A percentile compares a stretch with the other conserved stretches of the same genome.
phyloP scores from a whole-genome alignment of 202 grass and related monocot species.

The Cymbopogon flexuosus region DNA sequence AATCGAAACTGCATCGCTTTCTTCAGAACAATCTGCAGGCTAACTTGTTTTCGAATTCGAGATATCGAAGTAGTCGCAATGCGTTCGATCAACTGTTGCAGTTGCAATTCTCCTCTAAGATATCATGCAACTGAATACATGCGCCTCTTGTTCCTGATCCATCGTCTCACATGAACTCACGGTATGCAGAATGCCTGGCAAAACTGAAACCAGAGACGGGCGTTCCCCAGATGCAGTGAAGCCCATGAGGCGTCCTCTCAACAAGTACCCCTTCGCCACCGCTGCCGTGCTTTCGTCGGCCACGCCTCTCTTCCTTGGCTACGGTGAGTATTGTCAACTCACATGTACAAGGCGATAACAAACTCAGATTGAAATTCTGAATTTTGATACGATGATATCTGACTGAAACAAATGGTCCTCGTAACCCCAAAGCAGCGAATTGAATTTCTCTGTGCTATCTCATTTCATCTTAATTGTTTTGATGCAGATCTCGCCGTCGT shows the following conservation, averaged over 20 bases:
- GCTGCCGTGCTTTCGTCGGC: too few species aligned
- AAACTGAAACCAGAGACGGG: background rate
- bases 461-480: background rate
- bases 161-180: background rate
- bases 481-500: constrained; percentile 43
- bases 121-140: background rate
- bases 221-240: background rate
- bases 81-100: background rate
- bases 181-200: background rate
- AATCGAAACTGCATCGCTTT: background rate
- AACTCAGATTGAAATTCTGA: background rate
- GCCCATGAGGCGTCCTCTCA: too few species aligned
- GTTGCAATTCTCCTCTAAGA: background rate
- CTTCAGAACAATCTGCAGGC: background rate
- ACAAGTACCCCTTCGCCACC: too few species aligned
- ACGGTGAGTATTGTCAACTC: background rate
- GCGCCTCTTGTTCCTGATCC: background rate
- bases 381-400: background rate
- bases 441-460: background rate
- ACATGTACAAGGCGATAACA: background rate
- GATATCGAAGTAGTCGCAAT: background rate
- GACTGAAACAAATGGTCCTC: background rate
- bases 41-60: background rate
- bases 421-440: background rate
- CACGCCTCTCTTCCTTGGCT: too few species aligned